phyloP scores from a whole-genome alignment of 495 filamentous ascomycete species.

The Jackrogersella minutella region DNA sequence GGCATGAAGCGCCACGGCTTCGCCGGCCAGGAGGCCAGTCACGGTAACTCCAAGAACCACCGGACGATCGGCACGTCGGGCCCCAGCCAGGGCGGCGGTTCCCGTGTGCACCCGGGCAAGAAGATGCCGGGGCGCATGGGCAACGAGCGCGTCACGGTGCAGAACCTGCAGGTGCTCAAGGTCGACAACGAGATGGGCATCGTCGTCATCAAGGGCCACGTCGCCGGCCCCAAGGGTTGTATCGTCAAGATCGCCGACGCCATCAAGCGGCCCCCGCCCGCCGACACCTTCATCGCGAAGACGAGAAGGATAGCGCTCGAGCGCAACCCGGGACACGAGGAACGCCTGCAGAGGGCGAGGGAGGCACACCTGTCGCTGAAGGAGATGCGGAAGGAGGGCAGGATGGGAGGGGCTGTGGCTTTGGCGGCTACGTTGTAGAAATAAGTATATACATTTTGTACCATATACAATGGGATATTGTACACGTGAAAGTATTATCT shows the following conservation, averaged over 20 bases:
- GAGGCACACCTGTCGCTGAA: slow-evolving; percentile 52
- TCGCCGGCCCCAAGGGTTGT: slow-evolving; percentile 85
- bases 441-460: slow-evolving; percentile 38
- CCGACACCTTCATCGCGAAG: slow-evolving; percentile 55
- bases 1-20: slow-evolving; percentile 97
- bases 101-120: slow-evolving; percentile 91
- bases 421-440: slow-evolving; percentile 35
- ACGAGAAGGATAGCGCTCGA: slow-evolving; percentile 45
- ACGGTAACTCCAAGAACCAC: slow-evolving; percentile 93
- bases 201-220: slow-evolving; percentile 83
- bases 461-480: slow-evolving; percentile 26
- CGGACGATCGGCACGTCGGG: slow-evolving; percentile 87
- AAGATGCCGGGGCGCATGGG: slow-evolving; percentile 98
- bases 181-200: slow-evolving; percentile 85
- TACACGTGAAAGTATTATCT: slow-evolving; percentile 18
- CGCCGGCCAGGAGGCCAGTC: slow-evolving; percentile 84
- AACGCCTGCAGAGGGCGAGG: slow-evolving; percentile 49
- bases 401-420: slow-evolving; percentile 40
- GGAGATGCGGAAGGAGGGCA: slow-evolving; percentile 50
- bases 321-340: slow-evolving; percentile 51
- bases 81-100: slow-evolving; percentile 88
- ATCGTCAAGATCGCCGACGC: slow-evolving; percentile 88
- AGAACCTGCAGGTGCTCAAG: slow-evolving; percentile 88
- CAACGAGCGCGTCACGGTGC: slow-evolving; percentile 80
- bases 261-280: slow-evolving; percentile 87